phyloP scores from a whole-genome alignment of 2,329 filamentous ascomycete species.

The Trichoderma simmonsii region DNA sequence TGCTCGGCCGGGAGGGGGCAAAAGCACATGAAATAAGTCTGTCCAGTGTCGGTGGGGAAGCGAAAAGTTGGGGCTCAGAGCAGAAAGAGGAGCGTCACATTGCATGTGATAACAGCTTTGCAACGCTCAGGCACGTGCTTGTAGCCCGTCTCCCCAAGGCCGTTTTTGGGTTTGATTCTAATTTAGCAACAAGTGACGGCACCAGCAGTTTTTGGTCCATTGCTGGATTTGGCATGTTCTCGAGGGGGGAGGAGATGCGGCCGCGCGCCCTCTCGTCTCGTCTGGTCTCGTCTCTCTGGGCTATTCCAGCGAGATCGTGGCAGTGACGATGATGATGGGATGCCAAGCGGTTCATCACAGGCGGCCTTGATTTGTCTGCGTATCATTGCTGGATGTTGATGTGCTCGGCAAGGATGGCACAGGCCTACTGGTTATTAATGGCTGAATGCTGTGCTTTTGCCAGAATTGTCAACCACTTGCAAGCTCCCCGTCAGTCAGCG shows the following conservation, averaged over 20 bases:
- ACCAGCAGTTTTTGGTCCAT: not conserved
- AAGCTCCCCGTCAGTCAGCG: no score
- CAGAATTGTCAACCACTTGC: not conserved
- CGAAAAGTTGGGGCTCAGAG: not conserved
- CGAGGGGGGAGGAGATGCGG: not conserved
- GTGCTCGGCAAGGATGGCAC: slow-evolving; percentile 2
- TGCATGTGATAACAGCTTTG: slow-evolving; percentile 14
- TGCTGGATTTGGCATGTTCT: not conserved
- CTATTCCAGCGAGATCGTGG: not conserved
- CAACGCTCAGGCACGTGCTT: slow-evolving; percentile 9
- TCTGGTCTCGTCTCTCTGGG: not conserved
- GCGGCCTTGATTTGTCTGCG: not conserved
- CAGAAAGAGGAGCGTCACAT: slow-evolving; percentile 3
- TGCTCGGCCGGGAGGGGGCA: not conserved
- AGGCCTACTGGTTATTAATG: not conserved
- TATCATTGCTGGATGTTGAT: not conserved
- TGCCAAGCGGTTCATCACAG: not conserved
- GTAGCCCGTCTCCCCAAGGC: not conserved
- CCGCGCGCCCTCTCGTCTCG: not conserved
- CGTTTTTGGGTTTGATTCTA: not conserved
- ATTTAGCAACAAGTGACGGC: not conserved
- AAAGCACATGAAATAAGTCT: not conserved
- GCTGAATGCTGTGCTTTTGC: not conserved
- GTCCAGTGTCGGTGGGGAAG: not conserved
- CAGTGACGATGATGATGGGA: not conserved